Conservation (phyloP, 306 rosid genomes). For the Cucumis hystrix region DNA sequence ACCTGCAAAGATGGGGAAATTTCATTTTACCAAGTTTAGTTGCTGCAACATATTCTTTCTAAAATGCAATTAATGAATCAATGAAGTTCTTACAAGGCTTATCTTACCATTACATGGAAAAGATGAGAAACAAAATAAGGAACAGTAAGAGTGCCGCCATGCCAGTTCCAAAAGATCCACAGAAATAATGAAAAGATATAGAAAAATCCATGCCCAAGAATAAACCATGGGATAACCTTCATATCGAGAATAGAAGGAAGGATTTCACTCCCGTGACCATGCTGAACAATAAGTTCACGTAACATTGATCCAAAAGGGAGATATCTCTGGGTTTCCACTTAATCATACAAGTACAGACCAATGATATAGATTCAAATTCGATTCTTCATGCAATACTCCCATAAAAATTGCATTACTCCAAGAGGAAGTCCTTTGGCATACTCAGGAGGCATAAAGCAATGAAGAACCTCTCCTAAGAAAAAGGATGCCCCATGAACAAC, state of each 20-base stretch:
- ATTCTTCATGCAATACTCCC: conserved; percentile 28
- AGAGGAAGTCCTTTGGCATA: conserved; percentile 21
- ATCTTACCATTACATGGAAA: conserved; percentile 69
- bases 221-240: conserved; percentile 38
- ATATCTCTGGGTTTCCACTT: conserved; percentile 32
- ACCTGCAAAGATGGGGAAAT: conserved; percentile 41
- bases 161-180: conserved; percentile 42
- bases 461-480: conserved; percentile 12
- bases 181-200: conserved; percentile 32
- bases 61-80: not conserved
- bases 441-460: conserved; percentile 27
- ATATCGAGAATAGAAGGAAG: conserved; percentile 32
- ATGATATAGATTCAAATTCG: conserved; percentile 20
- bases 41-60: conserved; percentile 8
- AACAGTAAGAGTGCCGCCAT: conserved; percentile 50
- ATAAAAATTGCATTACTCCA: conserved; percentile 16
- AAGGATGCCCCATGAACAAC: conserved; percentile 25
- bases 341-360: conserved; percentile 23
- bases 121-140: conserved; percentile 68
- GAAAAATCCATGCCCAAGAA: conserved; percentile 44
- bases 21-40: conserved; percentile 7
- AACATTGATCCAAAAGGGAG: conserved; percentile 29
- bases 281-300: conserved; percentile 28
- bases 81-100: conserved; percentile 11
- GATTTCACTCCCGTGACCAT: conserved; percentile 31